Percentiles rank a stretch among this genome's conserved stretches.
Conservation (phyloP, 2,329 filamentous ascomycete genomes). For the Gnomoniopsis sp. region DNA sequence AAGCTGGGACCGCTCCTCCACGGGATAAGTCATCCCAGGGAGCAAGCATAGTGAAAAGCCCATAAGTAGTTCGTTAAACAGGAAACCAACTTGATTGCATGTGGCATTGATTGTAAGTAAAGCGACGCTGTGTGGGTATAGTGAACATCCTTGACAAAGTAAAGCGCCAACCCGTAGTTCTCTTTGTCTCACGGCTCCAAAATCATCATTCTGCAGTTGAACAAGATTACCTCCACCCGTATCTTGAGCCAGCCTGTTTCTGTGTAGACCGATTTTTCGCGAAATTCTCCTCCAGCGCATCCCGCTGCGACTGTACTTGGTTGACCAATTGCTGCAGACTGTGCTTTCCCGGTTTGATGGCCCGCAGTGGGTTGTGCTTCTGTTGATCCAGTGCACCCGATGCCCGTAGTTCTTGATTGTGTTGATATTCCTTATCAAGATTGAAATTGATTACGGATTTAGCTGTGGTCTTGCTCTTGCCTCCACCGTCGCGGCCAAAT, state of each 20-base stretch:
- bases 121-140: not conserved
- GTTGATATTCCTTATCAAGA: constrained; percentile 79
- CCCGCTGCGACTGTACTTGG: constrained; percentile 75
- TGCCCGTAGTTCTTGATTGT: constrained; percentile 74
- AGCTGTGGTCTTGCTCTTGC: constrained; percentile 37
- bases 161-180: not conserved
- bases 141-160: not conserved
- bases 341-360: constrained; percentile 85
- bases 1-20: too few relatives aligned
- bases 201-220: not conserved
- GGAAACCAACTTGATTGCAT: not conserved
- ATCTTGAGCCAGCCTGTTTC: constrained; percentile 75
- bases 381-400: constrained; percentile 67
- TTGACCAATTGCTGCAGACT: constrained; percentile 83
- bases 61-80: too few relatives aligned
- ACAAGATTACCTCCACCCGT: constrained; percentile 64
- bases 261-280: constrained; percentile 75
- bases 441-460: constrained; percentile 82
- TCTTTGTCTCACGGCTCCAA: not conserved
- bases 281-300: constrained; percentile 90
- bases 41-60: too few relatives aligned
- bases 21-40: too few relatives aligned
- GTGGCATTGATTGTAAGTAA: not conserved
- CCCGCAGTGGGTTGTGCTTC: constrained; percentile 76
- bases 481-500: constrained; percentile 65